phyloP scores from a whole-genome alignment of 2,329 filamentous ascomycete genomes.

The Aspergillus hortae region DNA sequence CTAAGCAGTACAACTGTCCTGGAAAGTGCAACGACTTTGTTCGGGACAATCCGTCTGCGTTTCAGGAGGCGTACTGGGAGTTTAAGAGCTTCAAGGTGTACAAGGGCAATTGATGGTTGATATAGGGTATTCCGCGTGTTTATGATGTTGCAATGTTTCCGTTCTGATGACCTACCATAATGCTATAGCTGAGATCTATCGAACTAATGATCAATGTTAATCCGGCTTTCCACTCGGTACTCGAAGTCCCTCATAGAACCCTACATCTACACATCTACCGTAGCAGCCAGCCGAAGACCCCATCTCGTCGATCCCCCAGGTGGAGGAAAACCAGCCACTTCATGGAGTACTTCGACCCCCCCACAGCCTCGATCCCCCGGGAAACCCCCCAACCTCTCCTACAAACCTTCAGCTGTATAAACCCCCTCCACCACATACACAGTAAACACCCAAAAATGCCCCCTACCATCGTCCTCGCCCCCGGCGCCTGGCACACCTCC shows the following conservation, averaged over 20 bases:
- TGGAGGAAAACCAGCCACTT: too few relatives aligned
- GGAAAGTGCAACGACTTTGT: constrained; percentile 58
- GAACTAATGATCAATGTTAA: too few relatives aligned
- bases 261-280: too few relatives aligned
- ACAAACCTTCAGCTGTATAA: too few relatives aligned
- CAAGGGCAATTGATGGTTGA: constrained; percentile 22
- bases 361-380: too few relatives aligned
- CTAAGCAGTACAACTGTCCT: constrained; percentile 39
- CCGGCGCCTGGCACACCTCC: constrained; percentile 40
- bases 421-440: background rate
- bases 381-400: too few relatives aligned
- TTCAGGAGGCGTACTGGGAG: constrained; percentile 62
- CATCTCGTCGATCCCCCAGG: too few relatives aligned
- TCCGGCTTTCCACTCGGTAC: too few relatives aligned
- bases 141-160: background rate
- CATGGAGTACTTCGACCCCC: too few relatives aligned
- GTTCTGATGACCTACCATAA: background rate
- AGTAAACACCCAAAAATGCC: background rate
- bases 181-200: too few relatives aligned
- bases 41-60: constrained; percentile 54
- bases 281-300: too few relatives aligned
- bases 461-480: constrained; percentile 34
- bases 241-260: too few relatives aligned
- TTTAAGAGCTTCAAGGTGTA: constrained; percentile 62
- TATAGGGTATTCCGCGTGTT: background rate